Evolutionary conservation across 352 stramenopile species (phyloP), one percentile per base, ranked within the genome.

Genomic region (Thalassiosira mediterranea): DNA sequence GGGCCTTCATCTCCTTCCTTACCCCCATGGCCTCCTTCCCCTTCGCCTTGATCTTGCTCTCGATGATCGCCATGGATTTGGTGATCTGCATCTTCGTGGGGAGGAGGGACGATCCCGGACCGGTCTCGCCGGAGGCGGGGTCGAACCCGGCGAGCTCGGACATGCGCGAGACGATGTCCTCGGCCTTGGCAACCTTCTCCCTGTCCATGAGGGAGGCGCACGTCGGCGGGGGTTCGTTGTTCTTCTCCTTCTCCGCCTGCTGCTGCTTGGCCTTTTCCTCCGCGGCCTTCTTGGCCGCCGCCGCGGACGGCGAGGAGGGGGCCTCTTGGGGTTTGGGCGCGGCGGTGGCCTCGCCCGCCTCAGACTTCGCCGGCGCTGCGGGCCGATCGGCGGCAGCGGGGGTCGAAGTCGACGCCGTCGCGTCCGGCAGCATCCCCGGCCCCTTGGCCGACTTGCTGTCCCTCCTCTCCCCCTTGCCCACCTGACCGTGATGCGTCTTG

Each of bases 61-160:
- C 75, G 47, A 83, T 62, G 32, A 65, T 53, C n/a, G 61, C 37
- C 75, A 83, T 78, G 58, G 46, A 72, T 23, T 75, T 78, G 5
- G 71, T 72, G 40, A 83, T 83, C 68, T 83, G 57, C 48, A 74
- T 83, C 49, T 83, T 83, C 40, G 75, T 67, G 26, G 75, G 75
- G n/a, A 83, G 31, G 0, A 44, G 62, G 17, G 58, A 34, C 28
- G 32, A 29, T 10, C 28, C 34, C 26, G 52, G 4, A 15, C 13
- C 51, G 25, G 25, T 44, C 25, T 25, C 37, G 51, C 44, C 44
- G 44, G 56, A 21, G 15, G 56, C n/a, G 29, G 38, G 23, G 44
- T 8, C 4, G 44, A 23, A 53, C 15, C 5, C 8, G 44, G 44
- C 44, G 21, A 52, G 40, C 29, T 66, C 58, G 7, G 53, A 48